phyloP scores from a whole-genome alignment of 345 rosid genomes.

The Lagerstroemia speciosa region DNA sequence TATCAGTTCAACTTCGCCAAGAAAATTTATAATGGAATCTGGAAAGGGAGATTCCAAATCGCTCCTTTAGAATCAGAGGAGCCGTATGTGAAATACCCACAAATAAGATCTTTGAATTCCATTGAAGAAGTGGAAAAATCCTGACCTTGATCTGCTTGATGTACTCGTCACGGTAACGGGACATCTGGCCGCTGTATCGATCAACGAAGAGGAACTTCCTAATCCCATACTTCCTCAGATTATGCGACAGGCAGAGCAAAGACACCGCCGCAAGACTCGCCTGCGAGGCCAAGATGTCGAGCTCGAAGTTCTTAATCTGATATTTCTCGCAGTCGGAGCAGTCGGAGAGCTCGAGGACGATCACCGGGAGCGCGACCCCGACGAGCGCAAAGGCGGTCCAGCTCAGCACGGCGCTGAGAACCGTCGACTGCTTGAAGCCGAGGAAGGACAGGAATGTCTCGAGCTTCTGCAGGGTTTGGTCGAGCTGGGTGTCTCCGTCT shows the following conservation, averaged over 20 bases:
- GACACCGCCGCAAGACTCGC: constrained; percentile 74
- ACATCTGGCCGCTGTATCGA: constrained; percentile 47
- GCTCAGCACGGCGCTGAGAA: constrained; percentile 34
- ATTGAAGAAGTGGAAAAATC: background rate
- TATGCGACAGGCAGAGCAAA: constrained; percentile 61
- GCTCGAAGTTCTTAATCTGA: constrained; percentile 64
- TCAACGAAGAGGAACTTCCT: constrained; percentile 72
- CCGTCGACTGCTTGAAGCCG: constrained; percentile 63
- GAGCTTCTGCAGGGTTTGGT: constrained; percentile 29
- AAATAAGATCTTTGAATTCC: no score
- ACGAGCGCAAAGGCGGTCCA: constrained; percentile 48
- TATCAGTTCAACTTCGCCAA: no score
- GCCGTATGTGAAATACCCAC: no score
- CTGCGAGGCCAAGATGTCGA: constrained; percentile 66
- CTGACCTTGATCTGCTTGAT: constrained; percentile 59
- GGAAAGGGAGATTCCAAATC: no score
- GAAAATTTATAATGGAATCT: no score
- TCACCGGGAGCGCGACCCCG: constrained; percentile 56
- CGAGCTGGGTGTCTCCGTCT: constrained; percentile 32
- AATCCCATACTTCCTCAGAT: constrained; percentile 68
- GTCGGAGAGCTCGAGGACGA: constrained; percentile 48
- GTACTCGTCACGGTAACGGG: constrained; percentile 37
- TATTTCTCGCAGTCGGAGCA: constrained; percentile 46
- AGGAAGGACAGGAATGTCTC: constrained; percentile 46
- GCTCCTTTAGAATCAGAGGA: no score